Evolutionary conservation across 192 early-diverging fungal genomes (phyloP), one percentile per base, ranked within the genome.

Genomic region (Backusella tuberculispora): DNA sequence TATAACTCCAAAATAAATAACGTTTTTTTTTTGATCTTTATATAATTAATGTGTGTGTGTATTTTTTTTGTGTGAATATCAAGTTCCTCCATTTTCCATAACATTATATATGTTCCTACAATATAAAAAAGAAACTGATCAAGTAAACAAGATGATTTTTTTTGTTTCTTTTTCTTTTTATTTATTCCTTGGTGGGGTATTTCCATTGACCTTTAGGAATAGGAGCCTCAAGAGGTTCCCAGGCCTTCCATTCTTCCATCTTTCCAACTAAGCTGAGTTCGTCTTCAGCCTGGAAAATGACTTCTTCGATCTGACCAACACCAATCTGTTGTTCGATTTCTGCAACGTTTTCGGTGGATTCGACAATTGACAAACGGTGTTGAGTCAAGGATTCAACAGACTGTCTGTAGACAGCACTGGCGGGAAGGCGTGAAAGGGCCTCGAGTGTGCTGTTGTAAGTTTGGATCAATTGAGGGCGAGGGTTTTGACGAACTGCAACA

Each of bases 241-340:
- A 87, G 72, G 92, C 88, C 87, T 93, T 95, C 90, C 91, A 95
- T 85, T 95, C 92, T 69, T 91, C 89, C 91, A 98, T 92, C 79
- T 94, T 90, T 50, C 73, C 82, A 24, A 94, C 88, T 45, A 98
- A 85, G 74, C 88, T 90, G 69, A 95, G 85, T 81, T 98, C 97
- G 56, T 95, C 95, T 73, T 95, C 86, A 8, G 97, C 97, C 79
- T 94, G 93, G 45, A 82, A 76, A 72, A 97, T 91, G 6, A 98
- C 84, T 87, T 98, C 95, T 82, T 98, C 97, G 74, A 98, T 93
- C 84, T 95, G 93, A 40, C 96, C 96, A 42, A 83, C 89, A 75
- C 84, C 84, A 40, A 97, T 85, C 53, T 89, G 78, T 76, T 88
- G 71, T 84, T 98, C 97, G 77, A 97, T 95, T 77, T 88, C 87